Percentiles rank a stretch among this genome's conserved stretches.
Evolutionary conservation across 2,329 filamentous ascomycete genomes (phyloP).

Genomic region (Penicillium sclerotiorum): DNA sequence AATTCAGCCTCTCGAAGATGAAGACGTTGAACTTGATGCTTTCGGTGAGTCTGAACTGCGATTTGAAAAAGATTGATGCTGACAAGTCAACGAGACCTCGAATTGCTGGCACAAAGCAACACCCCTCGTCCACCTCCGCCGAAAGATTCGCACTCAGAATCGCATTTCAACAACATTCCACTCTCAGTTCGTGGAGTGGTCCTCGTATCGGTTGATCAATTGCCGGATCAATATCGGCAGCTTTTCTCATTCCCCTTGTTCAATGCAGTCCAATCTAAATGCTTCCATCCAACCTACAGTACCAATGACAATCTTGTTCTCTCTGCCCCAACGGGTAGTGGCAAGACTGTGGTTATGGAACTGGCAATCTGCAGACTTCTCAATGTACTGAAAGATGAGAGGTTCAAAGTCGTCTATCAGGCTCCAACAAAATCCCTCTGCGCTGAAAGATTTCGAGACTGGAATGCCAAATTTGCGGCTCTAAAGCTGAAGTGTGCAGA

Average conservation of each 20-base stretch:
- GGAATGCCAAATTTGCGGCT: slow-evolving; percentile 71
- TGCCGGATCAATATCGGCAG: slow-evolving; percentile 70
- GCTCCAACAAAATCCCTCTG: slow-evolving; percentile 84
- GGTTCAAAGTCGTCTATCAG: slow-evolving; percentile 82
- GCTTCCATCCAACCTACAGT: slow-evolving; percentile 67
- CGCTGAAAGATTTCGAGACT: slow-evolving; percentile 74
- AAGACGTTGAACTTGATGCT: slow-evolving; percentile 46
- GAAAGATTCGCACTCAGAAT: background rate
- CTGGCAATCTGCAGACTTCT: slow-evolving; percentile 77
- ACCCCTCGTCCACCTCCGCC: background rate
- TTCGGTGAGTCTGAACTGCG: slow-evolving; percentile 45
- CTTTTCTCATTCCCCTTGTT: slow-evolving; percentile 75
- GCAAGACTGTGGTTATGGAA: slow-evolving; percentile 81
- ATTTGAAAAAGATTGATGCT: slow-evolving; percentile 13
- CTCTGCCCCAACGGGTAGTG: slow-evolving; percentile 80
- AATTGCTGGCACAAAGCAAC: slow-evolving; percentile 38
- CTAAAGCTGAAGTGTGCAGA: slow-evolving; percentile 72
- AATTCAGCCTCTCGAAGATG: slow-evolving; percentile 12
- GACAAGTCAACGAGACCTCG: slow-evolving; percentile 33
- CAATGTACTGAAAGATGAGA: slow-evolving; percentile 55
- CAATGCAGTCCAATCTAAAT: slow-evolving; percentile 82
- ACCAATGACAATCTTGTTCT: slow-evolving; percentile 76
- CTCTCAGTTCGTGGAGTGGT: slow-evolving; percentile 59
- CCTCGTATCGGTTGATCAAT: slow-evolving; percentile 59
- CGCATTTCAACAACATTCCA: slow-evolving; percentile 30